phyloP scores from a whole-genome alignment of 2,329 filamentous ascomycete genomes.

The Curvularia sp. region DNA sequence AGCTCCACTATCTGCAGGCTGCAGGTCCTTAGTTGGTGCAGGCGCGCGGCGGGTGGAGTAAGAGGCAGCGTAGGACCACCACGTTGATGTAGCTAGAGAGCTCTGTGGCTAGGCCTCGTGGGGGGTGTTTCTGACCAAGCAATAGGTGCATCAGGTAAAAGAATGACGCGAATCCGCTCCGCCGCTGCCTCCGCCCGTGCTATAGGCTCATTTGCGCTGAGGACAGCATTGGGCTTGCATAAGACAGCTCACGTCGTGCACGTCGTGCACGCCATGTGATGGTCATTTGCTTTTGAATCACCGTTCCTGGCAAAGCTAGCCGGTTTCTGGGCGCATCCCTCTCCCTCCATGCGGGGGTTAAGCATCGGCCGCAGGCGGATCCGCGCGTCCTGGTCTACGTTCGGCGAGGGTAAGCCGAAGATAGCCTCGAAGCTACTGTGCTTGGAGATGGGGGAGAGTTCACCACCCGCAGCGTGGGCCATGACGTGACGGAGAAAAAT shows the following conservation, averaged over 20 bases:
- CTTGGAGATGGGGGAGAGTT: conserved; percentile 7
- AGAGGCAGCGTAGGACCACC: conserved; percentile 25
- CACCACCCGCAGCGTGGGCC: conserved; percentile 4
- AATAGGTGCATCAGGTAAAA: conserved; percentile 27
- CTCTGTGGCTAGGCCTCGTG: conserved; percentile 35
- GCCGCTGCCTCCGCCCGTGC: conserved; percentile 13
- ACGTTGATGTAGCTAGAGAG: conserved; percentile 33
- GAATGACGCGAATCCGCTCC: conserved; percentile 27
- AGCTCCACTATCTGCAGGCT: conserved; percentile 25
- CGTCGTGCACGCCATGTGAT: conserved; percentile 22
- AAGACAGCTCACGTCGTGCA: conserved; percentile 20
- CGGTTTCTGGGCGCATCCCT: conserved; percentile 32
- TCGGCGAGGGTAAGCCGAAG: conserved; percentile 38
- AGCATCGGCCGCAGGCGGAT: conserved; percentile 21
- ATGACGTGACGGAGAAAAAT: conserved; percentile 31
- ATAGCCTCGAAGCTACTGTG: conserved; percentile 30
- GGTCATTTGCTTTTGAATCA: conserved; percentile 22
- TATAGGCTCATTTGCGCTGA: conserved; percentile 22
- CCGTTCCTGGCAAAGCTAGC: conserved; percentile 24
- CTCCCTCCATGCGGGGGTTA: conserved; percentile 31
- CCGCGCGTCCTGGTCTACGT: conserved; percentile 14
- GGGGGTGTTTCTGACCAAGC: conserved; percentile 31
- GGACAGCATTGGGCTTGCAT: conserved; percentile 21
- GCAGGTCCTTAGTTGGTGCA: conserved; percentile 20
- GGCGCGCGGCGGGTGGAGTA: conserved; percentile 29